A percentile compares a stretch with the other conserved stretches of the same genome.
phyloP scores from a whole-genome alignment of 345 rosid genomes.

The Linum tenue region DNA sequence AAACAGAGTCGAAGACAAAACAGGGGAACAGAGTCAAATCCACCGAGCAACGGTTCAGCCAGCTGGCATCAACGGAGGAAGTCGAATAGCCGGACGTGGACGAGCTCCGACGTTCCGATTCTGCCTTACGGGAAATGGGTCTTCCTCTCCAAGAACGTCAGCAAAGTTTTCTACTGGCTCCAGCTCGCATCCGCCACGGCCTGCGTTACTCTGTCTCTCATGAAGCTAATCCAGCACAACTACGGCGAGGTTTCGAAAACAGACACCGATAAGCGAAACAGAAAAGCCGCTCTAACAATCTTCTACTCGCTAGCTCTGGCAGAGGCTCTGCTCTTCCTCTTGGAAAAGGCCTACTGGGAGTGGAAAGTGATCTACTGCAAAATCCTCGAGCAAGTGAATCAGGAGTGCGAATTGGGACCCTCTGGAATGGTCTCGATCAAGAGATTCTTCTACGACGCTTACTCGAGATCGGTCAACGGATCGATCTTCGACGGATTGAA shows the following conservation, averaged over 20 bases:
- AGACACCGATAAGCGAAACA: slow-evolving; percentile 63
- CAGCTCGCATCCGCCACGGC: slow-evolving; percentile 72
- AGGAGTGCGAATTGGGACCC: slow-evolving; percentile 58
- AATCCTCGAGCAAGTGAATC: slow-evolving; percentile 59
- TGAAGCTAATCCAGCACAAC: slow-evolving; percentile 62
- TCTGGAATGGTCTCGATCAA: slow-evolving; percentile 52
- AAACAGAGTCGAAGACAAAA: slow-evolving; percentile 15
- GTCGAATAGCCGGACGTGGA: slow-evolving; percentile 46
- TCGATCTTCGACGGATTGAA: slow-evolving; percentile 81
- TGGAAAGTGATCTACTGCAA: slow-evolving; percentile 38
- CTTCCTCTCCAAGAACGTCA: slow-evolving; percentile 52
- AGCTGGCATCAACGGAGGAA: slow-evolving; percentile 17
- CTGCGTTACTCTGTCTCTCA: slow-evolving; percentile 60
- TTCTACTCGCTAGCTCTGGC: slow-evolving; percentile 78
- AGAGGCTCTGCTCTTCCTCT: slow-evolving; percentile 69
- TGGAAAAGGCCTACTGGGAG: slow-evolving; percentile 88
- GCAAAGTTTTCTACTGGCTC: slow-evolving; percentile 77
- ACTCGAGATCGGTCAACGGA: slow-evolving; percentile 68
- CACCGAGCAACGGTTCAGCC: slow-evolving; percentile 2
- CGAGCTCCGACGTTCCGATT: slow-evolving; percentile 63
- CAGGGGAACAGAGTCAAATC: slow-evolving; percentile 10
- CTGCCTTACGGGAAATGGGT: slow-evolving; percentile 67
- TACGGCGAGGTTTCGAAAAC: slow-evolving; percentile 62
- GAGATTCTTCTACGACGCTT: slow-evolving; percentile 84
- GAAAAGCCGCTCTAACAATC: slow-evolving; percentile 52